Evolutionary conservation across 768 basidiomycete species (phyloP).

Genomic region (Russula olivacea): DNA sequence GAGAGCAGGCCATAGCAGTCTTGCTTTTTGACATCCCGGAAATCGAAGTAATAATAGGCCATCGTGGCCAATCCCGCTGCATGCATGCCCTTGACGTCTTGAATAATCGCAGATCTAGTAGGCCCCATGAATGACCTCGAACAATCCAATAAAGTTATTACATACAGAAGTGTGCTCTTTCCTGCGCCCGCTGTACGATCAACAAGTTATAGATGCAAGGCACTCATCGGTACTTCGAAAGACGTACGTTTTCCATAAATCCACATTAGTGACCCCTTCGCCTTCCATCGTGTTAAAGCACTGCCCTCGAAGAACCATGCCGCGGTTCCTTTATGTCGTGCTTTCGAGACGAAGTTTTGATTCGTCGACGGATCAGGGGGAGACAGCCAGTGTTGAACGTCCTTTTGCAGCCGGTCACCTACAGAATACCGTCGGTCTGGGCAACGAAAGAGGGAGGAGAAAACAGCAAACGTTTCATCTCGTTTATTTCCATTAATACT

Average conservation of each 20-base stretch:
- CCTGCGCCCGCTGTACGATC: too few relatives aligned
- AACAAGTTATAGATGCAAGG: too few relatives aligned
- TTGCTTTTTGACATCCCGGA: too few relatives aligned
- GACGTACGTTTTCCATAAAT: slow-evolving; percentile 3
- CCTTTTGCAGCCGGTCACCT: neutral
- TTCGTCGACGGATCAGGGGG: neutral
- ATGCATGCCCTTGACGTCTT: too few relatives aligned
- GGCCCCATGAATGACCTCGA: too few relatives aligned
- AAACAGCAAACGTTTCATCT: slow-evolving; percentile 3
- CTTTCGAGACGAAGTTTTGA: neutral
- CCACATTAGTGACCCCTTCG: neutral
- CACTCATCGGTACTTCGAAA: too few relatives aligned
- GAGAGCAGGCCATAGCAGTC: too few relatives aligned
- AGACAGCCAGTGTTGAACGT: neutral
- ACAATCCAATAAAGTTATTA: too few relatives aligned
- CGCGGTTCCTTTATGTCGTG: neutral
- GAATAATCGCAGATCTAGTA: too few relatives aligned
- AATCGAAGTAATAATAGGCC: too few relatives aligned
- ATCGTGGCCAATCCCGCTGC: too few relatives aligned
- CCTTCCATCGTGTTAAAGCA: neutral
- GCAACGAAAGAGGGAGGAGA: neutral
- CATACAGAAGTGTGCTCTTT: too few relatives aligned
- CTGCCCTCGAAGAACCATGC: neutral
- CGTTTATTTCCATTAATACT: neutral
- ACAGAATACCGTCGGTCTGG: neutral